phyloP scores from a whole-genome alignment of 2,329 filamentous ascomycete genomes.

The Beauveria sp. region DNA sequence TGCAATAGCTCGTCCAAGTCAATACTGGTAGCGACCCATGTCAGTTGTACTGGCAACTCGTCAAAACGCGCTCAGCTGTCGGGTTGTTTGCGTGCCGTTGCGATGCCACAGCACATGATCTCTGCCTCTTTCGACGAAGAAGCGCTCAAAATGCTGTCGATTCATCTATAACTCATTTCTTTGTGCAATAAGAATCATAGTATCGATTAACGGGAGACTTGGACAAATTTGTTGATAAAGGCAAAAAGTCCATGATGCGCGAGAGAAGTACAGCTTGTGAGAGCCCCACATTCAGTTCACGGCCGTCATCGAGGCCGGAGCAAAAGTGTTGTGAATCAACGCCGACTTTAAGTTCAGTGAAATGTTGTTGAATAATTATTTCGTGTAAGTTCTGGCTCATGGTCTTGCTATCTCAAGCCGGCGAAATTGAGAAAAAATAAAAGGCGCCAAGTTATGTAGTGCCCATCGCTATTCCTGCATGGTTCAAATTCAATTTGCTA shows the following conservation, averaged over 20 bases:
- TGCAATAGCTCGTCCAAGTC: not conserved
- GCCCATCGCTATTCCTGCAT: not conserved
- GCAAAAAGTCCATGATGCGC: not conserved
- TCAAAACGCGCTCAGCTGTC: not conserved
- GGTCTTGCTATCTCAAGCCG: not conserved
- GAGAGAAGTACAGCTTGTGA: not conserved
- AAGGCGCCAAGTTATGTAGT: not conserved
- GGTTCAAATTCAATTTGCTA: not conserved
- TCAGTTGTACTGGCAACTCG: not conserved
- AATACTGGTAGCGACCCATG: not conserved
- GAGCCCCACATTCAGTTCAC: slow-evolving; percentile 7
- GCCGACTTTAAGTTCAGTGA: not conserved
- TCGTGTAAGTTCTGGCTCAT: not conserved
- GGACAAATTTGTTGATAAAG: not conserved
- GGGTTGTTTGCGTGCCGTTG: not conserved
- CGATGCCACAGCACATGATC: not conserved
- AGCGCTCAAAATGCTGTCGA: not conserved
- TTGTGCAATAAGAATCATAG: not conserved
- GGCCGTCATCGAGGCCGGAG: not conserved
- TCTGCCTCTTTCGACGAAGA: not conserved
- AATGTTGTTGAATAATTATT: not conserved
- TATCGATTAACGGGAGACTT: not conserved
- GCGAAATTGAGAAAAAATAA: not conserved
- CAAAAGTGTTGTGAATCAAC: not conserved
- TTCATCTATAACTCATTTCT: not conserved